Base-by-base conservation (phyloP, 306 rosid genomes). In the Quercus rubra region DNA sequence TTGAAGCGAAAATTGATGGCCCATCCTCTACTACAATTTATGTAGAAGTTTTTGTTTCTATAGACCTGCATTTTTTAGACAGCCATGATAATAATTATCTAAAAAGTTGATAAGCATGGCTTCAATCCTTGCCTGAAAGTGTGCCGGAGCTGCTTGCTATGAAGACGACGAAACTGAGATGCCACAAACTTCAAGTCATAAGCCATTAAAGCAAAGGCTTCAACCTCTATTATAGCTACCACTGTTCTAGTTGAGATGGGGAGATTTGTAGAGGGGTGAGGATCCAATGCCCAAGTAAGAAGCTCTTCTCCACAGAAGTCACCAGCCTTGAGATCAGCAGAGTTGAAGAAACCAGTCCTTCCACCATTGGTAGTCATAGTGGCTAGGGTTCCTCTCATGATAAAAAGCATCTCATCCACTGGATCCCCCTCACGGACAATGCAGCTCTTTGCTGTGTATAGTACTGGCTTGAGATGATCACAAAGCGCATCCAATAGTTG, bases 301-400 rank as follows among this genome's bases (percentile, higher is more conserved):
- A 95, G 97, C 88, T 92, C 98, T 76, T 95, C 99, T 43, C 99
- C 99, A 74, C 99, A 95, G 64, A 95, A 95, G 35, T 92, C 97
- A 46, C 99, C 99, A 33, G 96, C 86, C 51, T 87, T 90, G 1
- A 95, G 90, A 77, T 30, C 76, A 64, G 49, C 85, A 1, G 86
- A 69, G 85, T 88, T 89, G 74, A 92, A 89, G 81, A 87, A 86
- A 81, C 95, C 96, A 18, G 91, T 90, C 79, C 90, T 88, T 78
- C 97, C 95, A 51, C 93, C 96, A 76, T 90, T 87, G 30, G 94
- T 89, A 23, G 92, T 93, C 75, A 64, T 74, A 13, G 92, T 86
- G 9, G 83, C 79, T 1, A 95, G 81, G 46, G 76, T 81, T 79
- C 99, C 98, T 1, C 95, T 86, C 91, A 91, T 90, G 11, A 95